Conservation (phyloP, 176 grass and related monocot genomes). For the Pontederia crassipes region DNA sequence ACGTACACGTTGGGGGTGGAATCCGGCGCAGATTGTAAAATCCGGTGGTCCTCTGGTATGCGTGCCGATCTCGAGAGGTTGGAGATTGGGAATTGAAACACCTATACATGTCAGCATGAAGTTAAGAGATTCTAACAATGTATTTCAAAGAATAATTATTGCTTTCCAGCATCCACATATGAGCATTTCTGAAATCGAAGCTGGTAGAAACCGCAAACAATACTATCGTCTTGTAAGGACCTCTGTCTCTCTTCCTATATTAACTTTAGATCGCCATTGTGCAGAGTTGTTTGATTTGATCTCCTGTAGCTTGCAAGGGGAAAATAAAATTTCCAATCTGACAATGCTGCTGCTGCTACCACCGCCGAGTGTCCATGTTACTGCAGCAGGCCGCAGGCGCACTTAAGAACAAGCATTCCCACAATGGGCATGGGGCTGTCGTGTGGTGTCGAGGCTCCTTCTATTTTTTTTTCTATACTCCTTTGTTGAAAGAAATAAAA, state of each 20-base stretch:
- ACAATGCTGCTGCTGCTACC: too few relatives aligned
- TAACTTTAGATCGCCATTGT: too few relatives aligned
- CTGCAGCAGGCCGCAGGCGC: conserved; percentile 25
- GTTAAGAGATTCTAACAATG: conserved; percentile 79
- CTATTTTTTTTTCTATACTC: too few relatives aligned
- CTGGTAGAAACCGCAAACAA: conserved; percentile 77
- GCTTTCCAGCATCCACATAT: conserved; percentile 65
- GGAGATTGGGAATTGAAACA: conserved; percentile 74
- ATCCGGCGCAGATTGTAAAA: conserved; percentile 42
- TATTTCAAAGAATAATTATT: conserved; percentile 55
- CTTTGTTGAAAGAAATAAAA: too few relatives aligned
- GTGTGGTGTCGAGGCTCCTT: background rate
- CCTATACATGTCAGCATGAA: conserved; percentile 85
- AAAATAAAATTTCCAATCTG: too few relatives aligned
- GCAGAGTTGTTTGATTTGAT: background rate
- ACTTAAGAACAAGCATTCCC: conserved; percentile 30
- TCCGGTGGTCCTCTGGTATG: conserved; percentile 1
- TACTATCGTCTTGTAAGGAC: conserved; percentile 51
- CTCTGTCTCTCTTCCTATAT: conserved; percentile 21
- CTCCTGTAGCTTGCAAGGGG: too few relatives aligned
- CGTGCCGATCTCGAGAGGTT: conserved; percentile 22
- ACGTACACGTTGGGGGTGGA: conserved; percentile 47
- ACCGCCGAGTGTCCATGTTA: too few relatives aligned
- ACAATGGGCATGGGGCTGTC: conserved; percentile 29
- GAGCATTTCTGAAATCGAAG: conserved; percentile 94